Evolutionary conservation across 2,329 filamentous ascomycete species (phyloP), one percentile per base, ranked within the genome.

Genomic region (Blastomyces emzantsi): DNA sequence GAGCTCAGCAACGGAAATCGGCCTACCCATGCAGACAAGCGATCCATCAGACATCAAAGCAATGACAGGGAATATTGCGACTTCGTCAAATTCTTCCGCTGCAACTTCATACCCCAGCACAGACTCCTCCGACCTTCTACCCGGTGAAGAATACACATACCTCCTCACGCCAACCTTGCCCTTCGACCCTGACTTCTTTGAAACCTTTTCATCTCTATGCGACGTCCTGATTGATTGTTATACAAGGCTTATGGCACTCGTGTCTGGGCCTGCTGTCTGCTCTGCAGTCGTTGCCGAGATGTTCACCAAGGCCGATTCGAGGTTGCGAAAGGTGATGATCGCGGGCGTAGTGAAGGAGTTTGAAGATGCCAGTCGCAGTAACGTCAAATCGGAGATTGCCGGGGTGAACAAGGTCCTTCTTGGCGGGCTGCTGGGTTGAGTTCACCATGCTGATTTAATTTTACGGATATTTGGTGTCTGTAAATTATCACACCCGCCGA

Each of bases 121-220:
- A 60, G 84, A 82, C 66, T 76, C 77, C 63, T 76, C 73, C 8
- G 89, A 91, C 67, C 81, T 91, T 30, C 79, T 90, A 0, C 88
- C 89, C 0, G 91, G 92, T 47, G 92, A 96, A 72, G 90, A 95
- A 71, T 99, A 97, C 74, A 86, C 87, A 0, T 87, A 93, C 73
- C 82, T 99, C 1, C 82, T 97, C 25, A 97, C 93, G n/a, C 94
- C 94, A 0, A 88, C 87, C 19, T 79, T 99, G 58, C 94, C 94
- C 0, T 99, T 99, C 72, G 92, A 97, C 67, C 94, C 94, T 0
- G 94, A 99, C 76, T 99, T 96, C 72, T 94, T 93, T 75, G 92
- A 95, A 78, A 97, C 92, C 0, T 97, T 97, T 78, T 89, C 92
- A 17, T 97, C 94, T 15, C 82, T 99, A 7, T 97, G 94, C 78